Evolutionary conservation across 73 alveolate genomes (phyloP).

Genomic region (Tetrahymena thermophila): DNA sequence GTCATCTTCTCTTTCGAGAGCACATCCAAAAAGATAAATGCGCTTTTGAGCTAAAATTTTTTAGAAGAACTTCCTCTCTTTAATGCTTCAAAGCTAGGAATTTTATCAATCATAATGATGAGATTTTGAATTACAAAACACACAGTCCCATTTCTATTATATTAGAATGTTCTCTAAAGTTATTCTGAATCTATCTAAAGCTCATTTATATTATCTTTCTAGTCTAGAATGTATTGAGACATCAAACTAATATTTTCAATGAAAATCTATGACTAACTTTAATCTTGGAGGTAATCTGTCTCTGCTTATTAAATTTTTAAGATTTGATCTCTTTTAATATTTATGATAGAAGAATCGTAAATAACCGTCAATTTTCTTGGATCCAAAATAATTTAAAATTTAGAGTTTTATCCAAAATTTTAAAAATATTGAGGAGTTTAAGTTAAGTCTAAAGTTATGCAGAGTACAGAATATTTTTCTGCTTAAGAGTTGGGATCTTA

Average conservation of each 20-base stretch:
- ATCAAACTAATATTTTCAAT: not conserved
- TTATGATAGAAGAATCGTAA: not conserved
- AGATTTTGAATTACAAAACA: not conserved
- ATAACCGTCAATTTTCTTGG: not conserved
- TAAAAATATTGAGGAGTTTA: not conserved
- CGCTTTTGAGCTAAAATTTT: not conserved
- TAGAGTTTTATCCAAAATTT: not conserved
- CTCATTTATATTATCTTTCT: not conserved
- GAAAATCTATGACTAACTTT: not conserved
- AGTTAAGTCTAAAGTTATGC: not conserved
- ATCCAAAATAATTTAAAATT: not conserved
- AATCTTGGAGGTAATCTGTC: not conserved
- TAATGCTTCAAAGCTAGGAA: not conserved
- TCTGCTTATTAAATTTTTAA: not conserved
- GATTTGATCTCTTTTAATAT: not conserved
- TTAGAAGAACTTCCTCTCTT: not conserved
- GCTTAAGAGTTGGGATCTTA: not conserved
- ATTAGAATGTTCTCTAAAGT: not conserved
- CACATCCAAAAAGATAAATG: not conserved
- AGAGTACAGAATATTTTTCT: not conserved
- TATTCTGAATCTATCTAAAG: not conserved
- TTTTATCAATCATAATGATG: not conserved
- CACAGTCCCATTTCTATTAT: not conserved
- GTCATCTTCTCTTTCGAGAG: not conserved
- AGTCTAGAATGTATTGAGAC: not conserved